phyloP scores from a whole-genome alignment of 2,329 filamentous ascomycete genomes.

The Verticillium longisporum region DNA sequence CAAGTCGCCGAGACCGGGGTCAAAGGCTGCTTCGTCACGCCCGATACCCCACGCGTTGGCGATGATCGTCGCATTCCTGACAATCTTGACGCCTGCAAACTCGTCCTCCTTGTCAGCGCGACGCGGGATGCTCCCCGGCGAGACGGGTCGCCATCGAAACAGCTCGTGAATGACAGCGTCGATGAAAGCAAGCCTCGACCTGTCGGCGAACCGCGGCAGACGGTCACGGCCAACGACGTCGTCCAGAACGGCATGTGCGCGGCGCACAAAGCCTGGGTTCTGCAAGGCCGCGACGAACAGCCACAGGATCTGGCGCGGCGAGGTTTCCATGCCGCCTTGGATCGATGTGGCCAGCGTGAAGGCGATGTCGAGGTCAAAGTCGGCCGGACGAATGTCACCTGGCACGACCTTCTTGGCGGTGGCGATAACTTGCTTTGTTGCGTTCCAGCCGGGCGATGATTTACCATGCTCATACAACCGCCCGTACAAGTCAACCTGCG shows the following conservation, averaged over 20 bases:
- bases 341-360: slow-evolving; percentile 22
- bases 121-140: slow-evolving; percentile 28
- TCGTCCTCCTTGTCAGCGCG: slow-evolving; percentile 25
- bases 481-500: slow-evolving; percentile 18
- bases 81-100: slow-evolving; percentile 32
- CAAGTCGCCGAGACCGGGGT: slow-evolving; percentile 17
- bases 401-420: neutral
- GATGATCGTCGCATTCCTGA: slow-evolving; percentile 34
- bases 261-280: slow-evolving; percentile 6
- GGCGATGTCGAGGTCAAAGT: slow-evolving; percentile 21
- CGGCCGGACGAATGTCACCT: slow-evolving; percentile 7
- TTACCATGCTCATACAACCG: slow-evolving; percentile 16
- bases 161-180: slow-evolving; percentile 33
- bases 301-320: slow-evolving; percentile 20
- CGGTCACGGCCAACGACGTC: slow-evolving; percentile 29
- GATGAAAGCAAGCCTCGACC: slow-evolving; percentile 31
- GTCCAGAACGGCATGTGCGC: slow-evolving; percentile 33
- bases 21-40: slow-evolving; percentile 30
- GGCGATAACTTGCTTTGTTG: slow-evolving; percentile 18
- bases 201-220: slow-evolving; percentile 30
- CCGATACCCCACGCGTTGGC: slow-evolving; percentile 31
- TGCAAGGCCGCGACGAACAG: slow-evolving; percentile 21
- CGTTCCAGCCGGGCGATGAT: slow-evolving; percentile 20
- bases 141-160: slow-evolving; percentile 36
- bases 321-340: slow-evolving; percentile 24